phyloP scores from a whole-genome alignment of 1,284 basidiomycete genomes.

The Violaceomyces palustris region DNA sequence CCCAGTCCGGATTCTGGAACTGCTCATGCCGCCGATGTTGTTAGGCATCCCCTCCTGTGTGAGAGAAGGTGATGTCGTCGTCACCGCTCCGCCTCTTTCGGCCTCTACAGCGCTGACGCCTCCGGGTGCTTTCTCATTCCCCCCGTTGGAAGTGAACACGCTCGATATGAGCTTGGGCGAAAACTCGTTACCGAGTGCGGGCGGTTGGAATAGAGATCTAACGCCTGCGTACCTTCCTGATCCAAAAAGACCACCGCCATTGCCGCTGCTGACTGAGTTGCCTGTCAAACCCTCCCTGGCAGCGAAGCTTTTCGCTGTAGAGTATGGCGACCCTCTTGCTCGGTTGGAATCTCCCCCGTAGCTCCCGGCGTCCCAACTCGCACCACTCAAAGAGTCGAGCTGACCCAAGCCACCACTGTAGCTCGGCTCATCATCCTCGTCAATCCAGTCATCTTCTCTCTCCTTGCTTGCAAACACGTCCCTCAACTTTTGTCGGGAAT shows the following conservation, averaged over 20 bases:
- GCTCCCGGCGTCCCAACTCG: not conserved
- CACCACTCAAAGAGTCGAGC: slow-evolving; percentile 14
- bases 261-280: not conserved
- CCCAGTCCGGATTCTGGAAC: not conserved
- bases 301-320: slow-evolving; percentile 17
- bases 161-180: slow-evolving; percentile 22
- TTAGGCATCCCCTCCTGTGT: not conserved
- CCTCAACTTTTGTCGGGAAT: slow-evolving; percentile 17
- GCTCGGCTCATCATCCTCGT: slow-evolving; percentile 40
- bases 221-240: slow-evolving; percentile 28
- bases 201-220: slow-evolving; percentile 25
- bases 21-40: not conserved
- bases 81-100: not conserved
- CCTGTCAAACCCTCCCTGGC: slow-evolving; percentile 7
- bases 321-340: slow-evolving; percentile 9
- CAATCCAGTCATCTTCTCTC: slow-evolving; percentile 39
- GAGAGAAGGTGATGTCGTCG: not conserved
- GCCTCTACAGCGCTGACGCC: not conserved
- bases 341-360: not conserved
- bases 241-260: not conserved
- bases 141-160: slow-evolving; percentile 7
- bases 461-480: slow-evolving; percentile 43
- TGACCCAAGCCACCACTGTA: slow-evolving; percentile 43
- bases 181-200: slow-evolving; percentile 32
- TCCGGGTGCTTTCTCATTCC: not conserved